A percentile compares a stretch with the other conserved stretches of the same genome.
phyloP scores from a whole-genome alignment of 108 stramenopile species.

The Cylindrotheca fusiformis region DNA sequence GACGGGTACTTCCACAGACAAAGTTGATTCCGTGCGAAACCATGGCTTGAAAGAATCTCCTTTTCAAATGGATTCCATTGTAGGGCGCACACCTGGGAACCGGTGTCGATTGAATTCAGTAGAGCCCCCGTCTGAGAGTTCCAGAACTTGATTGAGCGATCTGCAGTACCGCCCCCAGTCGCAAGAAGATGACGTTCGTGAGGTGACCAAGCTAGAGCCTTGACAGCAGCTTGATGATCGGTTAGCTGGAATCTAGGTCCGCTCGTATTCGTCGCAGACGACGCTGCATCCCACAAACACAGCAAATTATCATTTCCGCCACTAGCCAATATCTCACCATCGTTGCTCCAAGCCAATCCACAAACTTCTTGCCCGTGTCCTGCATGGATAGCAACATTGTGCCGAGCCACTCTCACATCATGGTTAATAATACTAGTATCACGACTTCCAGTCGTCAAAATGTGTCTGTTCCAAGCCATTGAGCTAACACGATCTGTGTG shows the following conservation, averaged over 20 bases:
- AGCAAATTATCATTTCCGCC: constrained; percentile 98
- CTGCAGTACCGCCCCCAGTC: constrained; percentile 96
- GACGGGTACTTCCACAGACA: constrained; percentile 98
- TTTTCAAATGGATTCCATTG: constrained; percentile 94
- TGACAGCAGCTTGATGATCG: constrained; percentile 97
- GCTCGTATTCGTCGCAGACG: constrained; percentile 40
- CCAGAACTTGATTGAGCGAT: constrained; percentile 99
- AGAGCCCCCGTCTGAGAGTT: constrained; percentile 93
- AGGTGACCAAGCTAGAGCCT: constrained; percentile 98
- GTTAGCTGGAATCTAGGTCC: constrained; percentile 77
- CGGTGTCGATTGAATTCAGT: constrained; percentile 97
- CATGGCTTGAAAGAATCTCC: constrained; percentile 96
- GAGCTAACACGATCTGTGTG: constrained; percentile 94
- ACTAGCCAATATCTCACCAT: constrained; percentile 92
- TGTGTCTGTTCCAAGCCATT: constrained; percentile 96
- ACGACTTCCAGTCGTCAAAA: constrained; percentile 85
- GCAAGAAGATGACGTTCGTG: constrained; percentile 95
- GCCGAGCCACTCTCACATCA: constrained; percentile 93
- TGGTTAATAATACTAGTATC: constrained; percentile 95
- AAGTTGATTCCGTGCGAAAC: constrained; percentile 96
- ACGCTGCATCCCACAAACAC: constrained; percentile 92
- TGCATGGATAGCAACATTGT: constrained; percentile 75
- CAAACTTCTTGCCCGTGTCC: constrained; percentile 95
- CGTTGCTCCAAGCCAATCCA: constrained; percentile 94
- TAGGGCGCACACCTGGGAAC: constrained; percentile 95